These are phyloP conservation scores for Colletotrichum liaoningense DNA, from an alignment of 2,329 filamentous ascomycete species.

Conservation along the genomic window DNA sequence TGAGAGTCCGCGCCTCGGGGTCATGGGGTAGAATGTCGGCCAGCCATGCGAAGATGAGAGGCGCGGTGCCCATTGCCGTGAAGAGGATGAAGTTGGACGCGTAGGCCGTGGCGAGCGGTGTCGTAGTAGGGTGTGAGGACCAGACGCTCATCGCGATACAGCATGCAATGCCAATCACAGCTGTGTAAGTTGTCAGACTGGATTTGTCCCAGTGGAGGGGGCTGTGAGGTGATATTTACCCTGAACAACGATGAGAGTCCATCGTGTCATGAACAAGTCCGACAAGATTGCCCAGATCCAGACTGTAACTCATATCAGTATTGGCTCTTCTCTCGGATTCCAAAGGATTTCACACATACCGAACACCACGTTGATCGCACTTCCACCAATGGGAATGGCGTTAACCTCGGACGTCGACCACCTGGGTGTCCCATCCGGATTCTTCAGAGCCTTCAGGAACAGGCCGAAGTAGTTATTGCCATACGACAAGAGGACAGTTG, in stretches of 20 bases:
- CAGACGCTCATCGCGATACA: slow-evolving; percentile 65
- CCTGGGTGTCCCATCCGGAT: slow-evolving; percentile 33
- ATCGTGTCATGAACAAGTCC: slow-evolving; percentile 60
- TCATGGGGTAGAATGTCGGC: slow-evolving; percentile 60
- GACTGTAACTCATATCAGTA: slow-evolving; percentile 43
- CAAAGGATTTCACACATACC: slow-evolving; percentile 22
- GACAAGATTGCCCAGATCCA: slow-evolving; percentile 66
- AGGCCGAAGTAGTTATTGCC: slow-evolving; percentile 31
- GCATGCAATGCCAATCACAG: slow-evolving; percentile 57
- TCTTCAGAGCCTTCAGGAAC: slow-evolving; percentile 33
- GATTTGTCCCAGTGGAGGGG: not conserved
- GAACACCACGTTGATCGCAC: slow-evolving; percentile 31
- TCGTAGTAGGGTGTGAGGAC: slow-evolving; percentile 56
- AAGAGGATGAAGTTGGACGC: slow-evolving; percentile 63
- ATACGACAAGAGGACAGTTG: slow-evolving; percentile 27
- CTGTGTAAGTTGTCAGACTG: slow-evolving; percentile 32
- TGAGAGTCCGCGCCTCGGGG: slow-evolving; percentile 59
- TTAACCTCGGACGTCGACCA: slow-evolving; percentile 31
- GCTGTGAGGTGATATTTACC: slow-evolving; percentile 38
- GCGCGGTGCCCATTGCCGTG: slow-evolving; percentile 60
- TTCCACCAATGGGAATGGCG: slow-evolving; percentile 29
- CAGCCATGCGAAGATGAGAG: slow-evolving; percentile 64
- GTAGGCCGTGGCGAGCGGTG: slow-evolving; percentile 59
- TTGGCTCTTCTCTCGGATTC: not conserved
- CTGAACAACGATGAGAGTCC: slow-evolving; percentile 61